Evolutionary conservation across 345 rosid species (phyloP).

Genomic region (Trapa bicornis): DNA sequence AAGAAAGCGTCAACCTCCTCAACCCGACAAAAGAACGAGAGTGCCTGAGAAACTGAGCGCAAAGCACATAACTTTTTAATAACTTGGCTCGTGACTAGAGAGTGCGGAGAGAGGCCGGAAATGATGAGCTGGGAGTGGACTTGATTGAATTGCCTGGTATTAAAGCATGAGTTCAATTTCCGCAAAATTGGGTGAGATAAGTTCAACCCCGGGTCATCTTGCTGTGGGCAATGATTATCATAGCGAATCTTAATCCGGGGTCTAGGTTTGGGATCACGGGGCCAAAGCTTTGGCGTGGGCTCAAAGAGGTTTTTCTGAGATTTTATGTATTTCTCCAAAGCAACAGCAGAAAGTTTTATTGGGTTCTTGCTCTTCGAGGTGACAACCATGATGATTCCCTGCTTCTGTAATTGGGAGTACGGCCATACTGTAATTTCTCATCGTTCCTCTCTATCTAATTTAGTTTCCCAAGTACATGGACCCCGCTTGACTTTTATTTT

Average conservation of each 20-base stretch:
- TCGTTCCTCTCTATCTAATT: too few relatives aligned
- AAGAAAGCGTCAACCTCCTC: conserved; percentile 45
- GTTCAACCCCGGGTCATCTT: conserved; percentile 5
- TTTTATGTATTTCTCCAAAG: conserved; percentile 33
- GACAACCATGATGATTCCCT: background rate
- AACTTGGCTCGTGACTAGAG: conserved; percentile 36
- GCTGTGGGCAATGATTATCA: background rate
- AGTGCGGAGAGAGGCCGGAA: conserved; percentile 30
- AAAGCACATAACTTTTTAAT: conserved; percentile 48
- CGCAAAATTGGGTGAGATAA: conserved; percentile 28
- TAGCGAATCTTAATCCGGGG: background rate
- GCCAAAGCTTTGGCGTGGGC: conserved; percentile 35
- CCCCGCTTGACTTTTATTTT: too few relatives aligned
- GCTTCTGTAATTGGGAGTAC: too few relatives aligned
- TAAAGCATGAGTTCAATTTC: conserved; percentile 27
- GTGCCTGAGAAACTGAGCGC: conserved; percentile 26
- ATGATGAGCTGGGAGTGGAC: conserved; percentile 31
- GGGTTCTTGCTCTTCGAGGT: background rate
- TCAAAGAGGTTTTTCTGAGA: conserved; percentile 31
- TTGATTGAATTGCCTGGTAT: conserved; percentile 28
- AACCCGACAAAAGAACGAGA: conserved; percentile 25
- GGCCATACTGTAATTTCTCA: too few relatives aligned
- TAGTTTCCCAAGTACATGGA: too few relatives aligned
- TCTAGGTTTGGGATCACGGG: conserved; percentile 11
- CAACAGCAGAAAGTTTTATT: conserved; percentile 12